Evolutionary conservation across 768 basidiomycete species (phyloP), one percentile per base, ranked within the genome.

Genomic region (Hericium erinaceus): DNA sequence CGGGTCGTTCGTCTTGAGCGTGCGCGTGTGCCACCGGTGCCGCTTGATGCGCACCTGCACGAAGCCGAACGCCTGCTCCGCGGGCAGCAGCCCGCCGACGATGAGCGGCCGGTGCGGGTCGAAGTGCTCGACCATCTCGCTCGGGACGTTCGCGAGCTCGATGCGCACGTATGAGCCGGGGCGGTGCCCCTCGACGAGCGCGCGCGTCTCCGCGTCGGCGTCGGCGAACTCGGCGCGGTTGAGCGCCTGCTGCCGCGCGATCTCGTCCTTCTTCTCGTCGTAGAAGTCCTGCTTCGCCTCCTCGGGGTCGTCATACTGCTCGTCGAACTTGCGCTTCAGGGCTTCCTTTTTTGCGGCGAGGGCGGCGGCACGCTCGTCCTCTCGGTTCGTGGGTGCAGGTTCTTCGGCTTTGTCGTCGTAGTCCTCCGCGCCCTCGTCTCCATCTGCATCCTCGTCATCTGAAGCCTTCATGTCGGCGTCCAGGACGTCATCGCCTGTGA

Each of bases 1-100:
- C 0, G 97, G 97, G 70, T 98, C 92, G 71, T 98, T 98, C 49
- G 87, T 97, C 77, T 99, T 99, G 61, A 98, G 81, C 2, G 92
- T 95, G 65, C 82, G 82, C 8, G 80, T 76, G 72, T 84, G 92
- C 95, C 95, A 98, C 55, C 97, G 81, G 70, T 99, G 97, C 56
- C 95, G 80, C 74, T 99, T 99, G 71, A 98, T 85, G 56, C 97
- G 83, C 37, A 95, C 94, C 70, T 98, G 95, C 18, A 98, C 78
- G 73, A 86, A 95, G 1, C 94, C 95, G 66, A 97, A 93, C 20
- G 85, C 81, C 71, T 95, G 91, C 72, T 99, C 97, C 0, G 91
- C 82, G 0, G 90, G 79, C 4, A 95, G 79, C 7, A 98, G 79
- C 1, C 95, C 97, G 13, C 97, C 97, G 54, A 98, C 81, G 61